A percentile compares a stretch with the other conserved stretches of the same genome.
These are phyloP conservation scores for Cladosporium sp. DNA, from an alignment of 2,329 filamentous ascomycete genomes.

Conservation along the genomic window DNA sequence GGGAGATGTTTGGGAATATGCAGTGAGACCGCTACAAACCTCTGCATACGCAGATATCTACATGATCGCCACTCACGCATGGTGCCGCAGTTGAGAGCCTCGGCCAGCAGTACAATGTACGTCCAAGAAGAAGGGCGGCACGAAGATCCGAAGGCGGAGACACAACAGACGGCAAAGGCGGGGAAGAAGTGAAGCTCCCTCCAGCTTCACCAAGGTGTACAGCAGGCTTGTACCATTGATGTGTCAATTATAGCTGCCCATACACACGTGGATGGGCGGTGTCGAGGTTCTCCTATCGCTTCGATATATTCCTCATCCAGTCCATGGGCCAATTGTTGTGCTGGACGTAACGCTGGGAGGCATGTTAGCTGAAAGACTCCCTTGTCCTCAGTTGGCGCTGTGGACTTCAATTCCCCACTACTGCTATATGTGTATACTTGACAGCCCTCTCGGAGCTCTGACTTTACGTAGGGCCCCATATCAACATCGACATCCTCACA, in stretches of 20 bases:
- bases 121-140: not conserved
- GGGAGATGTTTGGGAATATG: not conserved
- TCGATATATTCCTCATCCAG: not conserved
- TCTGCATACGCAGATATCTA: not conserved
- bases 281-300: not conserved
- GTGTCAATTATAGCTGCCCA: not conserved
- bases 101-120: not conserved
- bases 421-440: not conserved
- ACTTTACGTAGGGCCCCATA: not conserved
- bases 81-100: constrained; percentile 18
- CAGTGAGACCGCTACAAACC: not conserved
- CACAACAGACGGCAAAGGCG: not conserved
- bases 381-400: not conserved
- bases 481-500: not conserved
- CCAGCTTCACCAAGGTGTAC: not conserved
- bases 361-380: not conserved
- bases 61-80: not conserved
- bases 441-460: not conserved
- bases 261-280: not conserved
- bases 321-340: not conserved
- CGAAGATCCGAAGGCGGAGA: not conserved
- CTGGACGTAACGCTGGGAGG: not conserved
- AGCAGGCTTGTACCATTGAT: not conserved
- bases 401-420: not conserved
- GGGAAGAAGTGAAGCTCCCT: constrained; percentile 4